phyloP scores from a whole-genome alignment of 495 filamentous ascomycete genomes.

The Clavariopsis aquatica region DNA sequence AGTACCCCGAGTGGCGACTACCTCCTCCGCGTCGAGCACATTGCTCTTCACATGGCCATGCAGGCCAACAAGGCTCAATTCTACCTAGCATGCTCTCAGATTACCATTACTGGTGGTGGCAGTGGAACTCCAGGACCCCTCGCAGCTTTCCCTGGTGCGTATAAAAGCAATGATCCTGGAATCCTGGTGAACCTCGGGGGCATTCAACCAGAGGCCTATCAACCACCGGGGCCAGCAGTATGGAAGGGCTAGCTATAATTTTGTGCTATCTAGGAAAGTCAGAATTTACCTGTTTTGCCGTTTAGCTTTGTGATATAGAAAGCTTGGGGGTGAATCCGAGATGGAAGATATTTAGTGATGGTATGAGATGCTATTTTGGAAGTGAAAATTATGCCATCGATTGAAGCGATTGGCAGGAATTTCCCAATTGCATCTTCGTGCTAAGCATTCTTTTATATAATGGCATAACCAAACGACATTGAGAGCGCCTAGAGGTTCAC shows the following conservation, averaged over 20 bases:
- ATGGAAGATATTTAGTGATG: too few relatives aligned
- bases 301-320: background rate
- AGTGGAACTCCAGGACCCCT: conserved; percentile 37
- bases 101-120: conserved; percentile 40
- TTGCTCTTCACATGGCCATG: conserved; percentile 53
- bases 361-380: too few relatives aligned
- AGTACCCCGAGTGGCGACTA: conserved; percentile 60
- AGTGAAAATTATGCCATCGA: too few relatives aligned
- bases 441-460: too few relatives aligned
- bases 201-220: conserved; percentile 21
- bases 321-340: too few relatives aligned
- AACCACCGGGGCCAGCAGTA: conserved; percentile 37
- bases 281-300: background rate
- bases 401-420: too few relatives aligned
- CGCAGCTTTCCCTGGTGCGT: conserved; percentile 34
- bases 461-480: too few relatives aligned
- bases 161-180: conserved; percentile 37
- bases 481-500: too few relatives aligned
- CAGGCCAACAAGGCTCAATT: conserved; percentile 39
- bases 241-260: conserved; percentile 25
- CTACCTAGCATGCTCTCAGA: conserved; percentile 39
- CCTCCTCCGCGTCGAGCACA: conserved; percentile 63
- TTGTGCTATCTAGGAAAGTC: background rate
- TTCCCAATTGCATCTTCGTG: too few relatives aligned
- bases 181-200: conserved; percentile 28